phyloP scores from a whole-genome alignment of 768 basidiomycete species.

The Tulasnella sp. region DNA sequence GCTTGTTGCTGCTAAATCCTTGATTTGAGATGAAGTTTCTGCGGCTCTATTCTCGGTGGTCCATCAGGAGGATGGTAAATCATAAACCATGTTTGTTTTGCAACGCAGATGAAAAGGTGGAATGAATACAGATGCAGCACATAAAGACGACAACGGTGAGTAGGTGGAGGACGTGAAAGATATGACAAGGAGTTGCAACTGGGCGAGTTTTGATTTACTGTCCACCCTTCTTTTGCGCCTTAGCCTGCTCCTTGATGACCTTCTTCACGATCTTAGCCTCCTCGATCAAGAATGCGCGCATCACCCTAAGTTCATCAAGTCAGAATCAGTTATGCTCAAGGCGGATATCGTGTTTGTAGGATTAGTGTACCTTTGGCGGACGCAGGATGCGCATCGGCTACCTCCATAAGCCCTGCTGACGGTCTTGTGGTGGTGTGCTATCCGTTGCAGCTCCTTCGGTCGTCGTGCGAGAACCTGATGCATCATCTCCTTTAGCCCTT shows the following conservation, averaged over 20 bases:
- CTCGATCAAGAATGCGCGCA: constrained; percentile 97
- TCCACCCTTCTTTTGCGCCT: constrained; percentile 15
- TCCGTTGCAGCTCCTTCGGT: constrained; percentile 89
- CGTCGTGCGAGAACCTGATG: constrained; percentile 87
- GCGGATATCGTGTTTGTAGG: not conserved
- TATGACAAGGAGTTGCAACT: not conserved
- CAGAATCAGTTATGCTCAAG: not conserved
- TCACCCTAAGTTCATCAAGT: constrained; percentile 58
- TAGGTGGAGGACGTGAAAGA: constrained; percentile 1
- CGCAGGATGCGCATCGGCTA: constrained; percentile 93
- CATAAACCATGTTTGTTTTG: not conserved
- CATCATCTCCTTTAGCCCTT: not conserved
- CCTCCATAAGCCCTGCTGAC: constrained; percentile 96
- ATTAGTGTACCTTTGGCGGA: constrained; percentile 73
- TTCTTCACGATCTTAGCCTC: constrained; percentile 99
- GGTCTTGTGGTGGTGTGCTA: constrained; percentile 97
- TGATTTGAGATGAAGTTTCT: not conserved
- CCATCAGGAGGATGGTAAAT: not conserved
- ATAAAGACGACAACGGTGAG: not conserved
- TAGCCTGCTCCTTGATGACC: constrained; percentile 87
- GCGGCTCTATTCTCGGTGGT: not conserved
- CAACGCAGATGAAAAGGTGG: not conserved
- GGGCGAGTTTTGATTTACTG: not conserved
- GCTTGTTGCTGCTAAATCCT: not conserved
- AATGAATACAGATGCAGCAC: not conserved